phyloP scores from a whole-genome alignment of 2,329 filamentous ascomycete genomes.

The Colletotrichum falcatum region DNA sequence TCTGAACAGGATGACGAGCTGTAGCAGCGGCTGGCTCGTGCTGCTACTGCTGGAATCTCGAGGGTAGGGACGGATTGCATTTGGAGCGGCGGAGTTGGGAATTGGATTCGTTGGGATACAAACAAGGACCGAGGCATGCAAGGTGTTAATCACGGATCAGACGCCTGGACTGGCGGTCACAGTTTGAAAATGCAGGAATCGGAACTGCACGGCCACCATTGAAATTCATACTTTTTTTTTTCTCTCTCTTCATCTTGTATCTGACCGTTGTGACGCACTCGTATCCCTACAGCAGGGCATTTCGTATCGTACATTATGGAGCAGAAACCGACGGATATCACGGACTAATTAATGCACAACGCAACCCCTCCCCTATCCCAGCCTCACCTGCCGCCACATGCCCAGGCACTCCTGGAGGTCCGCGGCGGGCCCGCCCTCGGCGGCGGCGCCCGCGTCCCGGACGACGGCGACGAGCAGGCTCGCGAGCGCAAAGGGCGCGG shows the following conservation, averaged over 20 bases:
- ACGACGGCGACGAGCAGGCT: constrained; percentile 62
- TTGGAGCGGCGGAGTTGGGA: constrained; percentile 29
- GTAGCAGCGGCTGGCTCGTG: neutral
- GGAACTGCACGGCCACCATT: neutral
- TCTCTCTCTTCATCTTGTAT: neutral
- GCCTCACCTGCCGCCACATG: constrained; percentile 65
- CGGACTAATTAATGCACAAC: neutral
- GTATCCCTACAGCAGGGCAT: neutral
- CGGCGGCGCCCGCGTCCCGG: constrained; percentile 57
- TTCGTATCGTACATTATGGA: neutral
- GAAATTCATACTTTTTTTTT: neutral
- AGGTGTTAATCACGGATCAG: neutral
- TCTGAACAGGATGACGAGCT: constrained; percentile 38
- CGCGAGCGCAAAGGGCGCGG: constrained; percentile 60
- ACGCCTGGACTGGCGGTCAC: neutral
- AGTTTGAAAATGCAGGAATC: neutral
- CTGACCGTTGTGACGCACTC: neutral
- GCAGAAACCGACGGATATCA: neutral
- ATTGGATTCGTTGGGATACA: neutral
- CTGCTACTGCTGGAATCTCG: no score
- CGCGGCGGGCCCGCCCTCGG: constrained; percentile 61
- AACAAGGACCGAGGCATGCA: neutral
- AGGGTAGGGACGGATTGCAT: neutral
- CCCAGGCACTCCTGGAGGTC: constrained; percentile 67
- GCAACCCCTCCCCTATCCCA: constrained; percentile 53